A percentile compares a stretch with the other conserved stretches of the same genome.
phyloP scores from a whole-genome alignment of 1,284 basidiomycete genomes.

The Trametes versicolor region DNA sequence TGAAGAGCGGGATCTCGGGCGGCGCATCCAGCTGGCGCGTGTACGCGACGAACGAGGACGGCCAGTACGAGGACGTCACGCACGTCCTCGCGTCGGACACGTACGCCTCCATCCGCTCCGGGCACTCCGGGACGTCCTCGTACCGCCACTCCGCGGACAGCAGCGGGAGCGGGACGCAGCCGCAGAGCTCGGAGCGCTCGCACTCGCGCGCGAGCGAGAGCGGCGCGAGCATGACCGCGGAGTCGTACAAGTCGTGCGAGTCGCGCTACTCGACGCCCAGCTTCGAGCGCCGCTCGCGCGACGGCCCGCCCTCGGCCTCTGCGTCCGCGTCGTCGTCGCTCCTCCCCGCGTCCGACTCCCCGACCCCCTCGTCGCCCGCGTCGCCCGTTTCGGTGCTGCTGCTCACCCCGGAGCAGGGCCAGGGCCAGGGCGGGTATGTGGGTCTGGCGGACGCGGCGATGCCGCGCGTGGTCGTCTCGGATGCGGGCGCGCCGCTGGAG shows the following conservation, averaged over 20 bases:
- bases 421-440: conserved; percentile 7
- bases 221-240: conserved; percentile 39
- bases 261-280: conserved; percentile 43
- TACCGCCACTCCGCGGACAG: conserved; percentile 14
- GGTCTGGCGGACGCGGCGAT: conserved; percentile 30
- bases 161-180: conserved; percentile 8
- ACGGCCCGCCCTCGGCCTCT: conserved; percentile 16
- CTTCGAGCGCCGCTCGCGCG: conserved; percentile 26
- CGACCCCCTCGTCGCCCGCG: conserved; percentile 31
- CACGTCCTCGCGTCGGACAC: conserved; percentile 39
- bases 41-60: conserved; percentile 30
- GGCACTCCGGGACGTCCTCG: conserved; percentile 15
- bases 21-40: conserved; percentile 17
- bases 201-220: conserved; percentile 39
- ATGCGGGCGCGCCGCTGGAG: neutral
- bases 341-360: conserved; percentile 9
- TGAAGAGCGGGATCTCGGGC: conserved; percentile 27
- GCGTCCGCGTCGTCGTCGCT: conserved; percentile 20
- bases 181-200: conserved; percentile 9
- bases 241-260: conserved; percentile 45
- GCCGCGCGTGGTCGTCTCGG: conserved; percentile 5
- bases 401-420: conserved; percentile 34
- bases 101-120: conserved; percentile 28
- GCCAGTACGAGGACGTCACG: conserved; percentile 42
- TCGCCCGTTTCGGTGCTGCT: conserved; percentile 33